Conservation (phyloP, 2,329 filamentous ascomycete genomes). For the Aspergillus melleus region DNA sequence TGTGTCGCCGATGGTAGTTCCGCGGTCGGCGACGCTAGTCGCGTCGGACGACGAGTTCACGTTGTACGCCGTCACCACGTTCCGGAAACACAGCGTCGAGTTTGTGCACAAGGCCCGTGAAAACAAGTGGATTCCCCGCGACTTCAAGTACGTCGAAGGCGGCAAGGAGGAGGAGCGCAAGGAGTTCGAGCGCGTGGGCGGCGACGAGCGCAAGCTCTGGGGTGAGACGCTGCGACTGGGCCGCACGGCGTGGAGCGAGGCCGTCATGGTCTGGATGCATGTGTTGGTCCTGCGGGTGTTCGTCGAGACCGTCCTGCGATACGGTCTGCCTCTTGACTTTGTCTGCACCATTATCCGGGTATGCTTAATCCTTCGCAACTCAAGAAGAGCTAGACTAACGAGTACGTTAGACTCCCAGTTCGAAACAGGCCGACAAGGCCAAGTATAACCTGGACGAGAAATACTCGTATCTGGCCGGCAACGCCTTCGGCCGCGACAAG, state of each 20-base stretch:
- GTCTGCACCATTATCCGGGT: conserved; percentile 83
- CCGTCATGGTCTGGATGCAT: conserved; percentile 94
- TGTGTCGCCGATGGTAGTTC: conserved; percentile 86
- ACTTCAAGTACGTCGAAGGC: conserved; percentile 90
- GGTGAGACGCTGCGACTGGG: conserved; percentile 85
- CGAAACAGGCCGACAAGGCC: conserved; percentile 78
- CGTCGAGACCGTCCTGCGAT: conserved; percentile 95
- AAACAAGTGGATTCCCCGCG: conserved; percentile 89
- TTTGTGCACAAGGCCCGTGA: conserved; percentile 92
- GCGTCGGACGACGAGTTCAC: conserved; percentile 87
- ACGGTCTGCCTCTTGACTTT: conserved; percentile 88
- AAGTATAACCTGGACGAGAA: conserved; percentile 76
- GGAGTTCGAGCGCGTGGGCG: conserved; percentile 77
- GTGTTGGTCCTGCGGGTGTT: conserved; percentile 89
- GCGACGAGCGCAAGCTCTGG: conserved; percentile 88
- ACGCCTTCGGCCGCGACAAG: conserved; percentile 91
- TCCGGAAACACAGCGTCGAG: conserved; percentile 85
- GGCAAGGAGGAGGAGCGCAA: conserved; percentile 84
- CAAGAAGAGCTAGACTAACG: conserved; percentile 7
- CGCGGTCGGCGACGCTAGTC: conserved; percentile 77
- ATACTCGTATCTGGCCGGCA: conserved; percentile 91
- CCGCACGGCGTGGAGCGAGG: conserved; percentile 92
- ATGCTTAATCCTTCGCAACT: conserved; percentile 32
- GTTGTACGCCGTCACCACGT: conserved; percentile 83
- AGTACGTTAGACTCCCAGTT: conserved; percentile 62